Conservation (phyloP, 495 filamentous ascomycete genomes). For the Aspergillus coremiiformis region DNA sequence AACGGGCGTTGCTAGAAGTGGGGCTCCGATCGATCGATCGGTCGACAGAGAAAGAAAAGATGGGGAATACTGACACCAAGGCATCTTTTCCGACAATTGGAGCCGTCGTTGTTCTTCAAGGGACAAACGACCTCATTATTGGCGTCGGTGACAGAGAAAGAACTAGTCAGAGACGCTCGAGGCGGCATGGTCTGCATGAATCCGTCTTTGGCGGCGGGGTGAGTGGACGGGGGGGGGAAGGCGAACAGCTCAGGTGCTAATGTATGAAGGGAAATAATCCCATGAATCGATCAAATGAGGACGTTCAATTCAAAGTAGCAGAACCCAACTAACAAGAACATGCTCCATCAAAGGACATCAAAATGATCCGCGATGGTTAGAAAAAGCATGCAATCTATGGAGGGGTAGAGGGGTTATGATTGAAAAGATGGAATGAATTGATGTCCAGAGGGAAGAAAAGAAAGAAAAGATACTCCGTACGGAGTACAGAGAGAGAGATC, state of each 20-base stretch:
- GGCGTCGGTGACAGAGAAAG: conserved; percentile 85
- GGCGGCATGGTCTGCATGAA: conserved; percentile 69
- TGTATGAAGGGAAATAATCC: not conserved
- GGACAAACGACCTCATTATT: conserved; percentile 97
- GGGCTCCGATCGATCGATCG: conserved; percentile 16
- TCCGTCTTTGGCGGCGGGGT: conserved; percentile 24
- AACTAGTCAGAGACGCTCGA: conserved; percentile 76
- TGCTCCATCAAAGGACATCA: not conserved
- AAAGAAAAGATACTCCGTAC: not conserved
- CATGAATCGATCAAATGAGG: not conserved
- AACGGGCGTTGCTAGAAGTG: conserved; percentile 4
- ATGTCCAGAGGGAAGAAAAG: conserved; percentile 10
- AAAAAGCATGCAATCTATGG: conserved; percentile 1
- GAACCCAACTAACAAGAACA: not conserved
- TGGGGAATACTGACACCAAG: conserved; percentile 71
- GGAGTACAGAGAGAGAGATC: no score
- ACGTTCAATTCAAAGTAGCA: not conserved
- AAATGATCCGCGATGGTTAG: not conserved
- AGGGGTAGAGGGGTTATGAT: conserved; percentile 2
- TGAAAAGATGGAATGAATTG: conserved; percentile 9
- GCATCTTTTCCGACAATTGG: conserved; percentile 95
- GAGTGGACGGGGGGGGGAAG: conserved; percentile 1
- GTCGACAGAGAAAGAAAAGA: conserved; percentile 1
- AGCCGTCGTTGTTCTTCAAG: conserved; percentile 90
- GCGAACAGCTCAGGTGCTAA: conserved; percentile 6